Evolutionary conservation across 2,329 filamentous ascomycete species (phyloP), one percentile per base, ranked within the genome.

Genomic region (Cladosporium sp.): DNA sequence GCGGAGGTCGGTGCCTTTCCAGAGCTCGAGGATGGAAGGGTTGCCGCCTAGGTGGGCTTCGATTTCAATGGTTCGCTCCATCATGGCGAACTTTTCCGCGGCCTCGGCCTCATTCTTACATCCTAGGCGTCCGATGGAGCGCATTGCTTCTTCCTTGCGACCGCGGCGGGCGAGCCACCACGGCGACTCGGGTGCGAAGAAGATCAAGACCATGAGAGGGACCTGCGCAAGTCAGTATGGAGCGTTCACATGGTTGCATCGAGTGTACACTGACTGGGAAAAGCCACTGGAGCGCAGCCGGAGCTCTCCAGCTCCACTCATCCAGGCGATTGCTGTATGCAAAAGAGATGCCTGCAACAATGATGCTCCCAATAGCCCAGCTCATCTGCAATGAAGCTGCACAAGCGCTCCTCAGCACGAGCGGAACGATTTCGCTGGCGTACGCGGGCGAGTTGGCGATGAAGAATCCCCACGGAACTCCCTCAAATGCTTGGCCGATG

Each of bases 11-110:
- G 84, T 82, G 8, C 91, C 90, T 70, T 82, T 87, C 82, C 95
- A 95, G 76, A 91, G 96, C 73, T 96, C 91, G 66, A 83, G 74
- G 72, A 94, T 96, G 57, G 81, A 85, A 7, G 89, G 84, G 34
- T 90, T 90, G 5, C 78, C 76, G 4, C 89, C 92, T 51, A 91
- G 88, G 73, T 85, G 79, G 69, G 89, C 82, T 72, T 96, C 92
- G 15, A 95, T 78, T 0, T 88, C 88, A 0, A 89, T 92, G 0
- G 91, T 96, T 70, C 94, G 90, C 1, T 91, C 85, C 88, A 96
- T 96, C 90, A 96, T 95, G 67, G 89, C 87, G 51, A 96, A 80
- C 0, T 89, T 94, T 75, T 94, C 90, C 62, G 95, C 88, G 9
- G 88, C 84, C 67, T 94, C 63, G 58, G 68, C 84, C 66, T 94